Conservation (phyloP, 2,329 filamentous ascomycete genomes). For the Paramyrothecium sp. region DNA sequence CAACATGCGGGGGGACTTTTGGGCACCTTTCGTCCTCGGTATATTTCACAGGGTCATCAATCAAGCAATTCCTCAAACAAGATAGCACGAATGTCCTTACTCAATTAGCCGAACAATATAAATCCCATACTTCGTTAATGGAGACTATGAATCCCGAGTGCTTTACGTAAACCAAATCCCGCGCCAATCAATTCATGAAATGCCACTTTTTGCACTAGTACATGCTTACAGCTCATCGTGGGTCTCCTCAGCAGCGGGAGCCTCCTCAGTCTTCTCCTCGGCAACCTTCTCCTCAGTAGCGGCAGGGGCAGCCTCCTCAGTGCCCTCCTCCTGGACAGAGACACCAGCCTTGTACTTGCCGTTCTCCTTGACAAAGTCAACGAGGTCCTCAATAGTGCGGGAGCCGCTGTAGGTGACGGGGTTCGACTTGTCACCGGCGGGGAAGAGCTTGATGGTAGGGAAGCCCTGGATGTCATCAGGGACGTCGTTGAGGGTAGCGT, state of each 20-base stretch:
- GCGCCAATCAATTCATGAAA: slow-evolving; percentile 31
- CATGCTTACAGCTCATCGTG: slow-evolving; percentile 76
- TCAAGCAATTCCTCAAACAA: background rate
- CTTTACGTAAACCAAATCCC: slow-evolving; percentile 20
- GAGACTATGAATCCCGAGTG: slow-evolving; percentile 19
- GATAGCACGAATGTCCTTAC: background rate
- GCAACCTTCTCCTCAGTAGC: slow-evolving; percentile 46
- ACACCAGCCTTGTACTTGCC: slow-evolving; percentile 83
- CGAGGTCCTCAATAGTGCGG: slow-evolving; percentile 87
- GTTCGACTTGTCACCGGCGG: slow-evolving; percentile 81
- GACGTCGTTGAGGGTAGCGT: slow-evolving; percentile 93
- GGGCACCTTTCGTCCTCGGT: background rate
- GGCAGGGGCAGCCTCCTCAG: slow-evolving; percentile 54
- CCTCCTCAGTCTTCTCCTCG: slow-evolving; percentile 43
- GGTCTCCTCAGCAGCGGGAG: slow-evolving; percentile 42
- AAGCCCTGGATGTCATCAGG: slow-evolving; percentile 97
- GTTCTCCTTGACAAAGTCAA: slow-evolving; percentile 91
- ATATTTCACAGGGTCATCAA: background rate
- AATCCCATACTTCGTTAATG: slow-evolving; percentile 21
- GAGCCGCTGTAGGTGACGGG: slow-evolving; percentile 85
- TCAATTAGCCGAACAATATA: slow-evolving; percentile 3
- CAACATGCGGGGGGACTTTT: too few relatives aligned
- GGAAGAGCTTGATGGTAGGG: slow-evolving; percentile 98
- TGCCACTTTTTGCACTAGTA: slow-evolving; percentile 25
- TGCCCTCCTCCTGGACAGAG: slow-evolving; percentile 50